Evolutionary conservation across 352 stramenopile genomes (phyloP).

Genomic region (Phytophthora megakarya): DNA sequence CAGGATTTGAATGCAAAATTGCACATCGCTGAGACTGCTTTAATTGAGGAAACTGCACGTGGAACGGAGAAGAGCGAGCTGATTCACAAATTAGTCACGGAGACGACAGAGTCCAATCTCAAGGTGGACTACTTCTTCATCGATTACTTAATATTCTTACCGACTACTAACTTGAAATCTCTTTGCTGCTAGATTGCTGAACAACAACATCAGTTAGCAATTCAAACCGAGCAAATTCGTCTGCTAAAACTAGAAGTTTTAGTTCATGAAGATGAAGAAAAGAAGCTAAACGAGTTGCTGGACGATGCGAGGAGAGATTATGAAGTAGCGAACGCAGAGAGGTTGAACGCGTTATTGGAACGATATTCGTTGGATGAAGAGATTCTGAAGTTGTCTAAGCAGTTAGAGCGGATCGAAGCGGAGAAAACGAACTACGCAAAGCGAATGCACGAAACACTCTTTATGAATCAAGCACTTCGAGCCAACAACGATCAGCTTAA

Average conservation of each 20-base stretch:
- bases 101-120: slow-evolving; percentile 41
- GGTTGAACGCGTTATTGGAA: slow-evolving; percentile 67
- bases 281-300: slow-evolving; percentile 61
- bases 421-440: slow-evolving; percentile 70
- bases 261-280: slow-evolving; percentile 70
- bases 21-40: slow-evolving; percentile 28
- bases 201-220: slow-evolving; percentile 38
- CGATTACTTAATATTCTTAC: background rate
- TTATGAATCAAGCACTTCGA: slow-evolving; percentile 78
- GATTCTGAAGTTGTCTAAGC: slow-evolving; percentile 54
- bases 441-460: slow-evolving; percentile 73
- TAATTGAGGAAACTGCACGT: slow-evolving; percentile 41
- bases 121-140: slow-evolving; percentile 26
- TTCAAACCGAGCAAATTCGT: slow-evolving; percentile 54
- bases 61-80: slow-evolving; percentile 54
- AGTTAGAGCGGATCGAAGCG: slow-evolving; percentile 54
- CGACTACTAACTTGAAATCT: background rate
- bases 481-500: slow-evolving; percentile 70
- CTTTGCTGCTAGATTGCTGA: slow-evolving; percentile 40
- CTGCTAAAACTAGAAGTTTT: slow-evolving; percentile 70
- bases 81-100: slow-evolving; percentile 51
- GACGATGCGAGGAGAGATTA: slow-evolving; percentile 64
- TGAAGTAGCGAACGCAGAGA: slow-evolving; percentile 70
- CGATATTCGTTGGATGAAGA: slow-evolving; percentile 66
- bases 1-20: slow-evolving; percentile 40